Percentiles rank a stretch among this genome's conserved stretches.
Evolutionary conservation across 2,329 filamentous ascomycete genomes (phyloP).

Genomic region (Tolypocladium endophyticum): DNA sequence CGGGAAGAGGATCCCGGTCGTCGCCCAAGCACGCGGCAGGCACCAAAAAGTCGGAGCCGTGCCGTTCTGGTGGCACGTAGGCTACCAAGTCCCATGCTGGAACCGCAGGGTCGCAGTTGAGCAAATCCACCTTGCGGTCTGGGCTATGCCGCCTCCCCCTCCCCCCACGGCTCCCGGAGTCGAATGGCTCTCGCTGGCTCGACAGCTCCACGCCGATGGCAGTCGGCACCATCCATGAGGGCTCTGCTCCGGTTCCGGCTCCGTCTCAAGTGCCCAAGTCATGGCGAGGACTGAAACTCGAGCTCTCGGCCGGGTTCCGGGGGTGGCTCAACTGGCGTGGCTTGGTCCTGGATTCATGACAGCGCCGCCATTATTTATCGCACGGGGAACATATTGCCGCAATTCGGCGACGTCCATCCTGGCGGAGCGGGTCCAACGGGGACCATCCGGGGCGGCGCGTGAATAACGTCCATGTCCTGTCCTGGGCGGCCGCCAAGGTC

Average conservation of each 20-base stretch:
- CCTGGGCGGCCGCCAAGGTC: background rate
- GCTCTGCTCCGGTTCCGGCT: background rate
- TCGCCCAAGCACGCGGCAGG: background rate
- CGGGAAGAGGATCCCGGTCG: background rate
- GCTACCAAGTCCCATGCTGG: background rate
- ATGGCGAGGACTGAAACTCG: background rate
- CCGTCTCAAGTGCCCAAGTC: background rate
- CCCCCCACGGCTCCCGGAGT: background rate
- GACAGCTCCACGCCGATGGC: too few species aligned
- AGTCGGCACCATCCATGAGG: too few species aligned
- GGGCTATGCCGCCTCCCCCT: background rate
- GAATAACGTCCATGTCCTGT: background rate
- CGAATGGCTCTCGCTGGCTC: background rate
- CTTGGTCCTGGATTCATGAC: background rate
- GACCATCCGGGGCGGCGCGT: background rate
- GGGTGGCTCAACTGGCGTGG: background rate
- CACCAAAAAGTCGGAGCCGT: background rate
- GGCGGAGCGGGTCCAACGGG: slow-evolving; percentile 1
- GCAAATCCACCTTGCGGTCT: background rate
- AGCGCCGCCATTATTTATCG: background rate
- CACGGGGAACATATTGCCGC: background rate
- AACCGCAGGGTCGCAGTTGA: background rate
- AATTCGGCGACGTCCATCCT: background rate
- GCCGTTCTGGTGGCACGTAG: background rate
- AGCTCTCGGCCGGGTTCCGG: background rate